phyloP scores from a whole-genome alignment of 257 asterid genomes.

The Thymus quinquecostatus region DNA sequence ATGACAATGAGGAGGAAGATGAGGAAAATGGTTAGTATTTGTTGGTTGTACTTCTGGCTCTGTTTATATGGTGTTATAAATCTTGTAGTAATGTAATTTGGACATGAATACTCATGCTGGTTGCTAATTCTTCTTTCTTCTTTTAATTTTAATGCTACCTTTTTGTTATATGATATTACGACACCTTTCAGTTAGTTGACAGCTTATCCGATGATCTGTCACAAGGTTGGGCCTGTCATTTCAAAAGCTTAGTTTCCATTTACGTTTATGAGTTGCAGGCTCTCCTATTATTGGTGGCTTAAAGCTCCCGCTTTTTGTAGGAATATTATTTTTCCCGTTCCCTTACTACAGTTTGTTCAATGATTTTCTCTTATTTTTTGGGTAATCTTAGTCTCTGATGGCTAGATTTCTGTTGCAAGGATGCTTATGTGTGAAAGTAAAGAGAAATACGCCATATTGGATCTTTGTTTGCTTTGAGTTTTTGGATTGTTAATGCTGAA shows the following conservation, averaged over 20 bases:
- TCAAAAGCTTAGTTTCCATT: background rate
- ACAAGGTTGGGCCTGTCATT: background rate
- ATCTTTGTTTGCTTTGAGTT: background rate
- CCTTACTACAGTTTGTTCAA: background rate
- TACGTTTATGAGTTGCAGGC: background rate
- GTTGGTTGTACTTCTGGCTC: constrained; percentile 10
- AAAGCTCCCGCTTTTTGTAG: background rate
- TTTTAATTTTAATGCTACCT: background rate
- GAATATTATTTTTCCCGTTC: background rate
- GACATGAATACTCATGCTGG: background rate
- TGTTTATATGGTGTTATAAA: constrained; percentile 13
- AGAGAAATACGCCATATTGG: background rate
- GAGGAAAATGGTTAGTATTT: constrained; percentile 59
- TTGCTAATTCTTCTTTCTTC: background rate
- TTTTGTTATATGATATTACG: background rate
- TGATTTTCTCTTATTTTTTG: background rate
- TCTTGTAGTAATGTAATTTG: constrained; percentile 4
- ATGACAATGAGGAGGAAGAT: constrained; percentile 74
- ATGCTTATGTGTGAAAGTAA: background rate
- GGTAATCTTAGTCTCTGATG: background rate
- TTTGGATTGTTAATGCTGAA: background rate
- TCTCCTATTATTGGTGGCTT: constrained; percentile 1
- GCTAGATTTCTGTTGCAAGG: background rate
- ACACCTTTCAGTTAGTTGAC: background rate
- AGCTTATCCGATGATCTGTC: background rate